A percentile compares a stretch with the other conserved stretches of the same genome.
Conservation (phyloP, 148 eudicot genomes). For the Persicaria maculosa region DNA sequence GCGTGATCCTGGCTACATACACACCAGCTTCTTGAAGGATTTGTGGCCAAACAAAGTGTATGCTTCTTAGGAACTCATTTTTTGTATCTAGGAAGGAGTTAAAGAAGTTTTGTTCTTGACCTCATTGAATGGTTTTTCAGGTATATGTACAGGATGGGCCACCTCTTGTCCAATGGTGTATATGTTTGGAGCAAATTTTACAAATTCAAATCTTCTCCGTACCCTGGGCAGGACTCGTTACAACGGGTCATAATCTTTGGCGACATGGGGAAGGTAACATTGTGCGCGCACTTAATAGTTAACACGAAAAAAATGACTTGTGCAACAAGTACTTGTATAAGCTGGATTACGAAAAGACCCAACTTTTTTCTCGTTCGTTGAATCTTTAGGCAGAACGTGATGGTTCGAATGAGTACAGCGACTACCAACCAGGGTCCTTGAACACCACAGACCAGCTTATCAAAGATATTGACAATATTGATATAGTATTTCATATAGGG, state of each 20-base stretch:
- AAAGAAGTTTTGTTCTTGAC: not conserved
- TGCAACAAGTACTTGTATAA: no score
- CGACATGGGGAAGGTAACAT: constrained; percentile 88
- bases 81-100: not conserved
- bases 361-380: no score
- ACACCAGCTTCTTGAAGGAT: constrained; percentile 82
- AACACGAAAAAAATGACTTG: not conserved
- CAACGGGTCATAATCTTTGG: constrained; percentile 82
- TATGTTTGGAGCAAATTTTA: constrained; percentile 67
- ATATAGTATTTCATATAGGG: constrained; percentile 85
- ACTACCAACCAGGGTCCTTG: constrained; percentile 77
- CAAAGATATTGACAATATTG: constrained; percentile 55
- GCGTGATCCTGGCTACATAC: constrained; percentile 96
- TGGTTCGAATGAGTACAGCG: constrained; percentile 70
- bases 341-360: no score
- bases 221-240: constrained; percentile 75
- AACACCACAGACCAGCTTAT: constrained; percentile 75
- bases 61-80: constrained; percentile 11
- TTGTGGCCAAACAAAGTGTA: constrained; percentile 75
- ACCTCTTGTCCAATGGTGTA: constrained; percentile 49
- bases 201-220: constrained; percentile 71
- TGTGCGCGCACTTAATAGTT: not conserved
- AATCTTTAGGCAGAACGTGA: constrained; percentile 49
- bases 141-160: constrained; percentile 74
- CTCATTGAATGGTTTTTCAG: constrained; percentile 24